Percentiles rank a stretch among this genome's conserved stretches.
phyloP scores from a whole-genome alignment of 345 rosid species.

The Clausena lansium region DNA sequence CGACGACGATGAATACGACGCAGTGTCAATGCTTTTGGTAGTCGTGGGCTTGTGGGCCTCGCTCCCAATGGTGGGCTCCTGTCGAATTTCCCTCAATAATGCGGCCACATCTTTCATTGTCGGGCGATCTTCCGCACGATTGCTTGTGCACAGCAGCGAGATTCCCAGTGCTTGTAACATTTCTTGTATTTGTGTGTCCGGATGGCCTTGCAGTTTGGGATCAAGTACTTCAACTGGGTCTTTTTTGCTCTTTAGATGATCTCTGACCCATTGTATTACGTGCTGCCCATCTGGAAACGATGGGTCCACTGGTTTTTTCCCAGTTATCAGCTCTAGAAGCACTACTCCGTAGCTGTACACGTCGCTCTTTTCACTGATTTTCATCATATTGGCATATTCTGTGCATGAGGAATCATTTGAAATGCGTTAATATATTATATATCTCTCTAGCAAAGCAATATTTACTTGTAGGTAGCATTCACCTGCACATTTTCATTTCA shows the following conservation, averaged over 20 bases:
- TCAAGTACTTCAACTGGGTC: slow-evolving; percentile 73
- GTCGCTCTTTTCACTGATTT: slow-evolving; percentile 70
- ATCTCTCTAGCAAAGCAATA: no score
- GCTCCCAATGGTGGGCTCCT: slow-evolving; percentile 29
- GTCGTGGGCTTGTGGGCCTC: slow-evolving; percentile 43
- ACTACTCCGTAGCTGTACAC: slow-evolving; percentile 87
- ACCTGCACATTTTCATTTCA: no score
- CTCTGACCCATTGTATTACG: slow-evolving; percentile 77
- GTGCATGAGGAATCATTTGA: neutral
- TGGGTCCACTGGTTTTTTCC: slow-evolving; percentile 78
- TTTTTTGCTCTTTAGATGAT: slow-evolving; percentile 60
- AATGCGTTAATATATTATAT: no score
- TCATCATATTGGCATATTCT: slow-evolving; percentile 75
- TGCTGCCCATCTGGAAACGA: slow-evolving; percentile 66
- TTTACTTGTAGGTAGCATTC: no score
- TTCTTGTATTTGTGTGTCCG: slow-evolving; percentile 68
- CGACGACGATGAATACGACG: slow-evolving; percentile 31
- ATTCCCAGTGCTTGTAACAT: slow-evolving; percentile 88
- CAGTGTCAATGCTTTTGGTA: slow-evolving; percentile 22
- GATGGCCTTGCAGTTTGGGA: slow-evolving; percentile 60
- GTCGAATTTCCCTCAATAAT: slow-evolving; percentile 60
- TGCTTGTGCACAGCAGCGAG: slow-evolving; percentile 73
- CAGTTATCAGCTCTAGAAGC: slow-evolving; percentile 71
- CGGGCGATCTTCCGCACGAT: slow-evolving; percentile 76
- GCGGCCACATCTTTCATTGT: slow-evolving; percentile 89